Conservation (phyloP, 192 early-diverging fungal species). For the Podila epigama region DNA sequence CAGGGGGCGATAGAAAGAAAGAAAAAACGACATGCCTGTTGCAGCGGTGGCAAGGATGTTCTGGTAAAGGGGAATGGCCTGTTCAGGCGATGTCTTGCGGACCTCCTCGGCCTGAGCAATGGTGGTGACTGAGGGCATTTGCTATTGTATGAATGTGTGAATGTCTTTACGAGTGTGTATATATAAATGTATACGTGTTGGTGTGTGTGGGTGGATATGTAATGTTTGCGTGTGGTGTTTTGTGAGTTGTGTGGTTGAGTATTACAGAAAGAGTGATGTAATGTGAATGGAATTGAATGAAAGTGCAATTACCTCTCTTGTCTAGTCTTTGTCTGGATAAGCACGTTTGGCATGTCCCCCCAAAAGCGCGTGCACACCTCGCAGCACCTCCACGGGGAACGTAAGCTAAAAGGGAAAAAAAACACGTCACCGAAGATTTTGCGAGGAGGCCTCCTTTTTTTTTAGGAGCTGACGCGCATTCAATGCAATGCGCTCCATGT, state of each 20-base stretch:
- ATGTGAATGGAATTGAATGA: background rate
- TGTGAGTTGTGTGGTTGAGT: background rate
- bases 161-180: background rate
- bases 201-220: too few species aligned
- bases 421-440: background rate
- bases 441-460: background rate
- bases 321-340: too few species aligned
- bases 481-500: too few species aligned
- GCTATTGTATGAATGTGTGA: background rate
- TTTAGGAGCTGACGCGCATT: background rate
- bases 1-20: too few species aligned
- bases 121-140: conserved; percentile 44
- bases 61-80: conserved; percentile 72
- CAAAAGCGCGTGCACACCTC: too few species aligned
- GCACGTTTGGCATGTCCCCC: too few species aligned
- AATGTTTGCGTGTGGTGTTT: too few species aligned
- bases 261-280: background rate
- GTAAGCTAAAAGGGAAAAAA: background rate
- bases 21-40: conserved; percentile 32
- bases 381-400: background rate
- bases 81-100: conserved; percentile 63
- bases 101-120: conserved; percentile 64
- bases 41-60: conserved; percentile 57
- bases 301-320: too few species aligned
- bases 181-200: too few species aligned